phyloP scores from a whole-genome alignment of 208 protist species.

The Paratrypanosoma confusum region DNA sequence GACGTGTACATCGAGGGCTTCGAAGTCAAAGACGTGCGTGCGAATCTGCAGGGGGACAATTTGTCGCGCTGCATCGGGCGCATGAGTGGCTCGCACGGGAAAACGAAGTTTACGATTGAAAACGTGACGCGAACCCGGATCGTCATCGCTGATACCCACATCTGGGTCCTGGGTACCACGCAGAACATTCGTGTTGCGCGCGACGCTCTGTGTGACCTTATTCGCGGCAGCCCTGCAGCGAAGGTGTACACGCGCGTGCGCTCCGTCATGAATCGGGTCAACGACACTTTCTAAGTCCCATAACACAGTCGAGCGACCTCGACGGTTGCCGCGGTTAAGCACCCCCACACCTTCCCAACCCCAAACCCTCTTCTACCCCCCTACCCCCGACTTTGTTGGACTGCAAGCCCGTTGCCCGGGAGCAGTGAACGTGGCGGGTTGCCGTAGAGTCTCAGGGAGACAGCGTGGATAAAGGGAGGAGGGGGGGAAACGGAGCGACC shows the following conservation, averaged over 20 bases:
- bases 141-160: slow-evolving; percentile 97
- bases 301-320: no score
- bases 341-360: no score
- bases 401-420: no score
- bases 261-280: slow-evolving; percentile 90
- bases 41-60: slow-evolving; percentile 86
- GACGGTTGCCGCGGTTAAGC: no score
- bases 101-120: slow-evolving; percentile 99
- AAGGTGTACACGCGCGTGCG: slow-evolving; percentile 97
- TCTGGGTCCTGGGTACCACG: slow-evolving; percentile 98
- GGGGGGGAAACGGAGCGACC: no score
- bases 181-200: slow-evolving; percentile 96
- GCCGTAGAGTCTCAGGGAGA: no score
- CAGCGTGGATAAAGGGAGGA: no score
- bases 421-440: no score
- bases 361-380: no score
- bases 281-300: slow-evolving; percentile 89
- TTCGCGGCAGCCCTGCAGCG: slow-evolving; percentile 92
- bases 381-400: no score
- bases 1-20: slow-evolving; percentile 99
- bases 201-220: slow-evolving; percentile 96
- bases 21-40: slow-evolving; percentile 96
- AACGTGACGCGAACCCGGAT: slow-evolving; percentile 99
- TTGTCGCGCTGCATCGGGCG: slow-evolving; percentile 98
- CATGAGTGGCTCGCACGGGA: slow-evolving; percentile 98